These are phyloP conservation scores for Babesia ovis DNA, from an alignment of 169 alveolate species.

Conservation along the genomic window DNA sequence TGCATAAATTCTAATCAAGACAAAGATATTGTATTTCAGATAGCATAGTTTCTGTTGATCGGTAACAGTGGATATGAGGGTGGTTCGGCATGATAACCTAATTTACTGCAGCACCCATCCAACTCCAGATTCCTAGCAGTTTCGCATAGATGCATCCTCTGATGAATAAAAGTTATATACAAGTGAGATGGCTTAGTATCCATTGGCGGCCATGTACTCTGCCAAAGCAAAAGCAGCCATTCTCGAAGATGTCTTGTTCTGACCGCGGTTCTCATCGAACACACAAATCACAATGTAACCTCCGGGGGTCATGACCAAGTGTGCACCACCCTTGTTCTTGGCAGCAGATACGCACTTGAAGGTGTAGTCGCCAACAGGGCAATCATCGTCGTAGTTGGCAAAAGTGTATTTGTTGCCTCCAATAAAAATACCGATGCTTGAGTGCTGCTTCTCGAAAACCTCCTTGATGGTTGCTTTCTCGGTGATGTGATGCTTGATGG, in stretches of 20 bases:
- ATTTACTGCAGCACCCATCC: background rate
- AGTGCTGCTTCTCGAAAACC: slow-evolving; percentile 63
- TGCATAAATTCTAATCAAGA: background rate
- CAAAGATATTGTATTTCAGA: background rate
- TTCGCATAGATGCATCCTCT: background rate
- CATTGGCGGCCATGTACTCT: slow-evolving; percentile 67
- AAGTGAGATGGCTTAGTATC: slow-evolving; percentile 18
- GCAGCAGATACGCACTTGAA: slow-evolving; percentile 77
- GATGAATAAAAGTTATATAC: background rate
- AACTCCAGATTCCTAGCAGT: background rate
- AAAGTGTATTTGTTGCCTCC: slow-evolving; percentile 79
- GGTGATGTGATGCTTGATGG: slow-evolving; percentile 42
- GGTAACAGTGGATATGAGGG: background rate
- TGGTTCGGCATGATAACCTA: background rate
- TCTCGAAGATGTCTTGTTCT: slow-evolving; percentile 66
- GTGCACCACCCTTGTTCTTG: slow-evolving; percentile 77
- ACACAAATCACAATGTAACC: slow-evolving; percentile 71
- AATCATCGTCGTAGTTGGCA: slow-evolving; percentile 69
- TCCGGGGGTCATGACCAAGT: slow-evolving; percentile 74
- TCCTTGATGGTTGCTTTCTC: slow-evolving; percentile 60
- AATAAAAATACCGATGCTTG: slow-evolving; percentile 74
- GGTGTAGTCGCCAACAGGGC: slow-evolving; percentile 65
- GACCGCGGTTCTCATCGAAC: slow-evolving; percentile 77
- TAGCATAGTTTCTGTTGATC: background rate
- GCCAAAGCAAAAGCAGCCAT: slow-evolving; percentile 68